Evolutionary conservation across 1,284 basidiomycete species (phyloP), one percentile per base, ranked within the genome.

Genomic region (Ustilago sp.): DNA sequence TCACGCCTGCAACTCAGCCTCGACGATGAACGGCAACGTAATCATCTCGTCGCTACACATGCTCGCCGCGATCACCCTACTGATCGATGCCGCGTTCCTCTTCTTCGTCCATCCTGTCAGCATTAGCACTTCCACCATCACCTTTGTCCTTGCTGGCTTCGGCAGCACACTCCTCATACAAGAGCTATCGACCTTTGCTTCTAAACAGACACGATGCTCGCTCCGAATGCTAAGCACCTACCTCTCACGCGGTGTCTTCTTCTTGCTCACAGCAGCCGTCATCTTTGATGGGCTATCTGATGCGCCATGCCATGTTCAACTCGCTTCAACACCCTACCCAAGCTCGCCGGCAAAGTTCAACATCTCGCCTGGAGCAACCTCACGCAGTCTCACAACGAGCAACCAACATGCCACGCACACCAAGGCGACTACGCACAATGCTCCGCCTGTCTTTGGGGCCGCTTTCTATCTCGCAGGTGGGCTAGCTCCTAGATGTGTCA

Each of bases 391-490:
- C 23, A 57, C 53, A 7, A 41, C 45, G 31, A 45, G 11, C 31
- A 9, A n/a, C 36, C 4, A 38, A 17, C 48, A 28, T 4, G 11
- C 48, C 13, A 32, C n/a, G 6, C 28, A 47, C 8, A 35, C 17
- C 4, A 51, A 52, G 13, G 19, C 17, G 5, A 2, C n/a, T 2
- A 32, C 36, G 19, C 45, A 43, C 3, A 58, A 57, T 6, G 31
- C 12, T 6, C 41, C 63, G 12, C 63, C 53, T 0, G 47, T 13
- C 0, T 63, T 57, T 19, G 69, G 69, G 11, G 63, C 69, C 0
- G 60, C 69, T 0, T 57, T 67, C 61, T 72, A 72, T 32, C 48
- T 72, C 9, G 53, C 52, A 8, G 53, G 57, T n/a, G 45, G 56
- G 39, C 69, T 72, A 7, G 59, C 69, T 8, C 69, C 69, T 3